Evolutionary conservation across 371 early-diverging fungal species (phyloP), one percentile per base, ranked within the genome.

Genomic region (Mucor racemosus): DNA sequence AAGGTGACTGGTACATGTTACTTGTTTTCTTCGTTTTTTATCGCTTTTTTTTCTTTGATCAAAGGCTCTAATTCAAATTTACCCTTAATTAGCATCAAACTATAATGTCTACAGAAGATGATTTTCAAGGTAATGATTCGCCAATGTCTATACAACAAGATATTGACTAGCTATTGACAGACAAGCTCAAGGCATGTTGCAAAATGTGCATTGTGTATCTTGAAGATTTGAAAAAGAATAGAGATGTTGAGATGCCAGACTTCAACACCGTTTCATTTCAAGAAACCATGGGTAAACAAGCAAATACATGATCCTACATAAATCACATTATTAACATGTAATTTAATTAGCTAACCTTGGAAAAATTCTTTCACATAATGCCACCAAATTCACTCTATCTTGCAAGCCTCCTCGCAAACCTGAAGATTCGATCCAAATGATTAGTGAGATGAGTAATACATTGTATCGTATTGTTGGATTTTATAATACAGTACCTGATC

Each of bases 391-490:
- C 21, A 72, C 79, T 1, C 54, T 82, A 42, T 79, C 82, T n/a
- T 82, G 82, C 56, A 82, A 82, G 66, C 79, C 82, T 58, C 82
- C 82, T 42, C 75, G 79, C 21, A 77, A 82, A 69, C 70, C 77
- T 1, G 39, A 21, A 5, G 82, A 82, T 42, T 72, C 72, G 26
- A 65, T 73, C 14, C 69, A 67, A 15, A 79, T 82, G 82, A 57
- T 77, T 21, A 42, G 69, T 13, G 78, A 77, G 62, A 68, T 82
- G 40, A 74, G 75, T 55, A 77, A 79, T 55, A 82, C 79, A 0
- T 31, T 82, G 11, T 74, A 70, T 44, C 77, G 82, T 46, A 39
- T 79, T 19, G 58, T 77, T 40, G 82, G 82, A 21, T 82, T 82
- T 46, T 77, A 73, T 41, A 66, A 79, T 33, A 74, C 74, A 1